phyloP scores from a whole-genome alignment of 2,329 filamentous ascomycete species.

The Pochonia chlamydosporia region DNA sequence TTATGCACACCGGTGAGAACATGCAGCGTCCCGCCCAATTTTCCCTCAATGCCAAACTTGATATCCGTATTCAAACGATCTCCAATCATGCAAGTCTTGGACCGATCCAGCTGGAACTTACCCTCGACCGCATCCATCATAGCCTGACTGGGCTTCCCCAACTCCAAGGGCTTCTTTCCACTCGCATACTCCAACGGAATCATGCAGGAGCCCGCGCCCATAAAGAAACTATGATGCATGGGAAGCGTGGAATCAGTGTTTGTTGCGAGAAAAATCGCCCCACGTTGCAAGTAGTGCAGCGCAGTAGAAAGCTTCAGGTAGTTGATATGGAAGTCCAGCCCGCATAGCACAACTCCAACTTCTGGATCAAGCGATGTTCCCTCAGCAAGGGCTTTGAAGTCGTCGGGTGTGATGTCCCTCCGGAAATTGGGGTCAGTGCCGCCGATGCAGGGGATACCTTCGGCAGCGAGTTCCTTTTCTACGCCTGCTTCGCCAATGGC shows the following conservation, averaged over 20 bases:
- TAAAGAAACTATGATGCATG: constrained; percentile 75
- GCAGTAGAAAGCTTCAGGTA: constrained; percentile 86
- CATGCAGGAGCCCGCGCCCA: constrained; percentile 79
- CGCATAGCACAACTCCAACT: constrained; percentile 83
- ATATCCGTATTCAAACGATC: constrained; percentile 95
- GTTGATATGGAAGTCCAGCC: constrained; percentile 90
- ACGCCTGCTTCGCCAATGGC: constrained; percentile 89
- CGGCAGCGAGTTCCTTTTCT: constrained; percentile 77
- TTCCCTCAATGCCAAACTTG: constrained; percentile 86
- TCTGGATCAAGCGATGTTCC: constrained; percentile 74
- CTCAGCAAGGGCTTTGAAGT: constrained; percentile 74
- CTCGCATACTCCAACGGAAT: constrained; percentile 72
- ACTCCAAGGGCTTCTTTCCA: constrained; percentile 62
- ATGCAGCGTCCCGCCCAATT: constrained; percentile 82
- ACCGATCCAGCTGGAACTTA: constrained; percentile 83
- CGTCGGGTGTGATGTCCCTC: constrained; percentile 71
- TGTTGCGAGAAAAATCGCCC: constrained; percentile 84
- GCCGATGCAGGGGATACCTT: constrained; percentile 74
- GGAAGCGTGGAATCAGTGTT: constrained; percentile 91
- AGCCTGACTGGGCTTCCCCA: constrained; percentile 94
- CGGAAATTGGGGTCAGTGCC: constrained; percentile 77
- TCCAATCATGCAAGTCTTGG: constrained; percentile 88
- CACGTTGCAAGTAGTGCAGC: constrained; percentile 77
- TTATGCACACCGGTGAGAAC: constrained; percentile 87
- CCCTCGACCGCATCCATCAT: constrained; percentile 99